Base-by-base conservation (phyloP, 805 yeast genomes). In the Metschnikowia orientalis region DNA sequence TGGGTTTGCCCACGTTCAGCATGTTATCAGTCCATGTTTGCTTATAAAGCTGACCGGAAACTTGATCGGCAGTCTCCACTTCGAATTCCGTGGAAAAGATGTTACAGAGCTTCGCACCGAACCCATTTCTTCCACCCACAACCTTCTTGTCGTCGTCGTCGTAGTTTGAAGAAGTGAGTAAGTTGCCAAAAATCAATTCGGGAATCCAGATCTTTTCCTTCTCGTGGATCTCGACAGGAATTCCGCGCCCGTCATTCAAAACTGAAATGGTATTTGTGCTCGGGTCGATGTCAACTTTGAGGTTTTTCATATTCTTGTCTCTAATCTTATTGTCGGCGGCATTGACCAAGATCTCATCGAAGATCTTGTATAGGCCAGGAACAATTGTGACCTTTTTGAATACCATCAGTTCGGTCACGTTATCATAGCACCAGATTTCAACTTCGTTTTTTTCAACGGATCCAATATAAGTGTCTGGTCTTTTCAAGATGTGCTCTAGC, bases 241-340 rank as follows among this genome's bases (percentile, higher is more conserved):
- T 92, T 56, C 98, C 97, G 40, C 74, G 76, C 38, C 98, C 98
- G 53, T 92, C 97, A 59, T 92, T 92, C 64, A 75, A 78, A 4
- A 92, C 90, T 36, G 79, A 77, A 26, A 92, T 84, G 12, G 73
- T 51, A 53, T 87, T 87, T 32, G 71, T 68, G 38, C 81, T 95
- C 4, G 80, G 69, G 48, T 85, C 81, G 36, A 92, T 86, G 23
- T 63, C 71, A n/a, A 92, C 97, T 36, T 78, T 85, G 41, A 92
- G 76, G 48, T 73, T 77, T 47, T 78, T 83, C 99, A 92, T 92
- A 7, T 73, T 47, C 1, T 95, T 87, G 55, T 92, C 99, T 47
- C 97, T 77, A 40, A 90, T 90, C 64, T 92, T 92, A 67, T 92
- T 92, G 61, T 92, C 99, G 9, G 99, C 99, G 5, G 99, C 97